phyloP scores from a whole-genome alignment of 441 rosid genomes.

The Francoa sonchifolia region DNA sequence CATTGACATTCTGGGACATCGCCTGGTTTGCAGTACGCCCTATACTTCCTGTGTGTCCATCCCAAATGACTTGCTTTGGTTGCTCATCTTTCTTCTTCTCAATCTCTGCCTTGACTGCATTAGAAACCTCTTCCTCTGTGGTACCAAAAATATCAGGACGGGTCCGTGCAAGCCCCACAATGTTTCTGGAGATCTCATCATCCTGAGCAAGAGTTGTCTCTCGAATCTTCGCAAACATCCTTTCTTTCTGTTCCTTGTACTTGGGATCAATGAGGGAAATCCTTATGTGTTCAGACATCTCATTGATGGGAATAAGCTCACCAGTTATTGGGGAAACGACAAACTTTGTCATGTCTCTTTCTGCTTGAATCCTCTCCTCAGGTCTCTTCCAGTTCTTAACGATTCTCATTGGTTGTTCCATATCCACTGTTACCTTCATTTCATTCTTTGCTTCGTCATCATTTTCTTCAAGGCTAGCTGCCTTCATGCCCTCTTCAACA shows the following conservation, averaged over 20 bases:
- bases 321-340: slow-evolving; percentile 92
- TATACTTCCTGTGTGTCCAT: slow-evolving; percentile 95
- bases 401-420: slow-evolving; percentile 85
- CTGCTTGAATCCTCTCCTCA: slow-evolving; percentile 77
- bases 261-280: slow-evolving; percentile 96
- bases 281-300: slow-evolving; percentile 99
- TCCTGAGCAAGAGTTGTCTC: slow-evolving; percentile 98
- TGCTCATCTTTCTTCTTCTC: slow-evolving; percentile 98
- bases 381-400: slow-evolving; percentile 99
- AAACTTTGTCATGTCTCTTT: slow-evolving; percentile 78
- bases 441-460: slow-evolving; percentile 26
- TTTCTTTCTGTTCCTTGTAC: slow-evolving; percentile 94
- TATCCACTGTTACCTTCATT: slow-evolving; percentile 35
- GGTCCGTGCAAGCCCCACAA: slow-evolving; percentile 78
- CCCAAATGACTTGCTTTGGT: slow-evolving; percentile 97
- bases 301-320: slow-evolving; percentile 78
- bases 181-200: slow-evolving; percentile 94
- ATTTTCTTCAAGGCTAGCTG: slow-evolving; percentile 55
- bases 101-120: slow-evolving; percentile 97
- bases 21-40: slow-evolving; percentile 99
- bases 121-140: slow-evolving; percentile 97
- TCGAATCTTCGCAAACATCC: slow-evolving; percentile 97
- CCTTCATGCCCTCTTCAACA: slow-evolving; percentile 91
- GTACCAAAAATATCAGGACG: slow-evolving; percentile 99
- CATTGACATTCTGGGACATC: slow-evolving; percentile 58